Conservation (phyloP, 257 asterid genomes). For the Henckelia pumila region DNA sequence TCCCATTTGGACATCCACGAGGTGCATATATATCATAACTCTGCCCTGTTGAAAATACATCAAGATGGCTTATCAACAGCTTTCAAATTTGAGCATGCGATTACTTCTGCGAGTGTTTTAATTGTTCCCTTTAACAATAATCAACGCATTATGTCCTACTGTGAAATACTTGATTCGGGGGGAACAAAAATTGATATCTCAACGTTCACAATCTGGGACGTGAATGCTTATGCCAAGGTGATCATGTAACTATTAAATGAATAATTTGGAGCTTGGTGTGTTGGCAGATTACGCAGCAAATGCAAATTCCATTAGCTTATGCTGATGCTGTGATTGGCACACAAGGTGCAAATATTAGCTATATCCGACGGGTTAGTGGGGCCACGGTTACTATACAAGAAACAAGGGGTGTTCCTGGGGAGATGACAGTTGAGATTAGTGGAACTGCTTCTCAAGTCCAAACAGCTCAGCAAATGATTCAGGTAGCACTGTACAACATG, state of each 20-base stretch:
- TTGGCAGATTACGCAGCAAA: slow-evolving; percentile 72
- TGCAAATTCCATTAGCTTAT: slow-evolving; percentile 83
- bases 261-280: slow-evolving; percentile 18
- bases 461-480: slow-evolving; percentile 91
- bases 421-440: slow-evolving; percentile 94
- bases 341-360: slow-evolving; percentile 88
- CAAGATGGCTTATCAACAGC: background rate
- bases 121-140: background rate
- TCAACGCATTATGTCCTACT: background rate
- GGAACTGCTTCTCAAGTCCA: slow-evolving; percentile 96
- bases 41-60: background rate
- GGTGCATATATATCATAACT: background rate
- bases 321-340: slow-evolving; percentile 98
- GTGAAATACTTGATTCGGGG: background rate
- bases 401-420: slow-evolving; percentile 86
- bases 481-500: slow-evolving; percentile 42
- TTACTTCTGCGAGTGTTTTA: background rate
- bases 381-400: slow-evolving; percentile 96
- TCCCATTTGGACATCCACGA: background rate
- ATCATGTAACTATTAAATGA: background rate
- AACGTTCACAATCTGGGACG: background rate
- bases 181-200: background rate
- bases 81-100: background rate
- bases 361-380: slow-evolving; percentile 88
- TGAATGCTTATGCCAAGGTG: background rate